Percentiles rank a stretch among this genome's conserved stretches.
Evolutionary conservation across 2,329 filamentous ascomycete species (phyloP).

Genomic region (Aspergillus vadensis): DNA sequence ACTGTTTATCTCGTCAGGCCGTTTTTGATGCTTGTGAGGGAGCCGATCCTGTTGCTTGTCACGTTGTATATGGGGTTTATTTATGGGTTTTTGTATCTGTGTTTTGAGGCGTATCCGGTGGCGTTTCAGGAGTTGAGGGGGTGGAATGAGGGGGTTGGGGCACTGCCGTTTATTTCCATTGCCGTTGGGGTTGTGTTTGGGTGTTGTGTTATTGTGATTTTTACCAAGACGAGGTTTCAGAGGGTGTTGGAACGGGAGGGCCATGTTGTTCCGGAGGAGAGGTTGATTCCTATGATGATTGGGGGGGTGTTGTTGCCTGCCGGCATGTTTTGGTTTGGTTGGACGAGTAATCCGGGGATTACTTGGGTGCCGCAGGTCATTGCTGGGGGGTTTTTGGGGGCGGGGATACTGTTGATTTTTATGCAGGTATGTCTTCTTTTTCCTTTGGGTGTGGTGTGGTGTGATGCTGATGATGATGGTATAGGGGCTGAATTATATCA

Average conservation of each 20-base stretch:
- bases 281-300: conserved; percentile 51
- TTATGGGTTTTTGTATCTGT: conserved; percentile 35
- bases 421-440: conserved; percentile 1
- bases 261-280: conserved; percentile 33
- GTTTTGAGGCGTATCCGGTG: conserved; percentile 41
- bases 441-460: not conserved
- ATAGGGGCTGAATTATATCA: conserved; percentile 36
- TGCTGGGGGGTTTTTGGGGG: conserved; percentile 47
- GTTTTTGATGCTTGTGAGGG: conserved; percentile 46
- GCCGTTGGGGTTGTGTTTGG: conserved; percentile 47
- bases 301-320: conserved; percentile 46
- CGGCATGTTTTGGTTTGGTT: conserved; percentile 55
- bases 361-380: conserved; percentile 51
- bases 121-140: conserved; percentile 45
- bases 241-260: conserved; percentile 19
- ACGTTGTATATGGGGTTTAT: conserved; percentile 44
- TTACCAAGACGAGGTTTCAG: conserved; percentile 37
- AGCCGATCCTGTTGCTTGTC: conserved; percentile 50
- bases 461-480: not conserved
- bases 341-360: conserved; percentile 47
- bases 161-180: conserved; percentile 50
- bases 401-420: conserved; percentile 48
- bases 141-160: conserved; percentile 46
- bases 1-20: conserved; percentile 45
- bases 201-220: conserved; percentile 30